These are phyloP conservation scores for Pichia thaimueangensis DNA, from an alignment of 805 yeast genomes.

Conservation along the genomic window DNA sequence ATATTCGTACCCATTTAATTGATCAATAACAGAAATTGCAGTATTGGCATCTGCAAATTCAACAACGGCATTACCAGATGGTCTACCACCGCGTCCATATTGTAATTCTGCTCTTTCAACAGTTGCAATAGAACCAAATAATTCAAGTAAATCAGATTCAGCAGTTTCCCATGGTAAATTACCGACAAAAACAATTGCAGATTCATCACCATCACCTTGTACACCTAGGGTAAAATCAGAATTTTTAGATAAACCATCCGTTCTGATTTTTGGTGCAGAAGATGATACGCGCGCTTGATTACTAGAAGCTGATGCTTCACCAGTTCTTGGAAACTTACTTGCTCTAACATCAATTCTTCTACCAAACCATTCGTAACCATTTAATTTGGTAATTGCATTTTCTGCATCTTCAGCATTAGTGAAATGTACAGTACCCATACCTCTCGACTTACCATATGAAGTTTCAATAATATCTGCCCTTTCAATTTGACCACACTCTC, in stretches of 20 bases:
- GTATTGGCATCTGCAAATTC: conserved; percentile 58
- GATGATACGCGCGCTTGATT: too few relatives aligned
- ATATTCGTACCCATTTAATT: conserved; percentile 72
- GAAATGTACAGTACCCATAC: conserved; percentile 78
- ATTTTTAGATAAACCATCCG: conserved; percentile 29
- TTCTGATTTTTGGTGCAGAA: conserved; percentile 13
- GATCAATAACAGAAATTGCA: conserved; percentile 70
- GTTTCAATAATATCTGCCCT: conserved; percentile 75
- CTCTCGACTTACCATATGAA: conserved; percentile 70
- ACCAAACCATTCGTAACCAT: conserved; percentile 69
- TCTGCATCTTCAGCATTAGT: conserved; percentile 60
- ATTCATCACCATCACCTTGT: conserved; percentile 52
- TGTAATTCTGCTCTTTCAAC: conserved; percentile 75
- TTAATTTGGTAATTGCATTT: conserved; percentile 61
- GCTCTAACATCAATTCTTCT: conserved; percentile 74
- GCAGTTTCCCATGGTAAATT: conserved; percentile 91
- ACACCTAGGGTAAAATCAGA: conserved; percentile 64
- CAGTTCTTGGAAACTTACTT: conserved; percentile 38
- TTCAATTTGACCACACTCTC: conserved; percentile 66
- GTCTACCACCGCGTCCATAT: conserved; percentile 51
- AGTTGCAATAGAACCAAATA: conserved; percentile 78
- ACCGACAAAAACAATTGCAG: conserved; percentile 56
- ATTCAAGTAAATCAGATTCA: conserved; percentile 72
- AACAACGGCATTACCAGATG: conserved; percentile 83
- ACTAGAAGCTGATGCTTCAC: too few relatives aligned